Evolutionary conservation across 768 basidiomycete genomes (phyloP), one percentile per base, ranked within the genome.

Genomic region (Collybia mongolica): DNA sequence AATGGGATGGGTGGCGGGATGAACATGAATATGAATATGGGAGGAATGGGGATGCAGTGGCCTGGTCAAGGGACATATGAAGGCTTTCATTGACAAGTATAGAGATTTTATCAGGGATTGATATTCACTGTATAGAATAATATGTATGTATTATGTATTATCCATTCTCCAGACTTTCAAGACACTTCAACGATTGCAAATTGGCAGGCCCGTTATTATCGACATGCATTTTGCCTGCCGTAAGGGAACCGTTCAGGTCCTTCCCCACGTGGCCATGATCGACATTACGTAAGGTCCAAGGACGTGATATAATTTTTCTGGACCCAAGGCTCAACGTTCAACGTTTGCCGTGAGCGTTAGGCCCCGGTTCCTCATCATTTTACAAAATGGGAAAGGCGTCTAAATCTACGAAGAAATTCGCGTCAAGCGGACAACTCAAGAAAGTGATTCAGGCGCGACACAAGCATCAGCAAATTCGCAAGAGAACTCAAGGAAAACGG

Each of bases 341-440:
- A 12, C 5, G 2, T 28, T 14, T 14, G 3, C 11, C 5, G 14
- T 11, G 32, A 32, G 5, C 2, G 7, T 32, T 32, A 2, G 32
- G 14, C 11, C 14, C 11, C 11, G 32, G 22, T 35, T 11, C 8
- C 18, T n/a, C 28, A 35, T 46, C n/a, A 32, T 24, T 36, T 9
- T 29, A n/a, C 19, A 52, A n/a, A 4, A 77, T 76, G 76, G 74
- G 70, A 9, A 74, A 70, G 58, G 81, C 84, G 17, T 71, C 81
- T 35, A 95, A 95, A 68, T 82, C 90, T 0, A 88, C 88, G 9
- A 84, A 86, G 63, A 93, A 95, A 71, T 95, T 95, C 58, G 89
- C 86, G 7, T 75, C 90, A 3, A 92, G 89, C 51, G 95, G 95
- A 1, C 85, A 88, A 62, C 82, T 98, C 46, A 91, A 92, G 62